These are phyloP conservation scores for Spergularia marina DNA, from an alignment of 148 eudicot genomes.

Conservation along the genomic window DNA sequence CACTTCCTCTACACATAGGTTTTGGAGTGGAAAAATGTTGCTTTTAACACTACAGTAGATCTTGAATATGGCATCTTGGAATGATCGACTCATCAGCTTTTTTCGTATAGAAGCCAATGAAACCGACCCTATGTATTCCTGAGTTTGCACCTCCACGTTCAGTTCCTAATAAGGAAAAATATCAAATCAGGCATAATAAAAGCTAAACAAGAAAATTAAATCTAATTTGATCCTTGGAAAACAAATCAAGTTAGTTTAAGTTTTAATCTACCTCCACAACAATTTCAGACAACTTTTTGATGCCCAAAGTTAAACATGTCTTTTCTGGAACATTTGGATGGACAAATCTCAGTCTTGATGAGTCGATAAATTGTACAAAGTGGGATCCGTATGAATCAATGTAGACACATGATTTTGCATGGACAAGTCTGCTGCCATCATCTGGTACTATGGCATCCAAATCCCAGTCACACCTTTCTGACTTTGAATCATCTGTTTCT, in stretches of 20 bases:
- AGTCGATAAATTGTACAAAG: constrained; percentile 70
- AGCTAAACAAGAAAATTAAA: not conserved
- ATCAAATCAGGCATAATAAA: not conserved
- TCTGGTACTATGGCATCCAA: constrained; percentile 84
- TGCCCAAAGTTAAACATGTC: constrained; percentile 58
- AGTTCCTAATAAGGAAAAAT: constrained; percentile 50
- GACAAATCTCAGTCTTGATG: constrained; percentile 68
- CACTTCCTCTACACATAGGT: constrained; percentile 36
- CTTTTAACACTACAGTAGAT: constrained; percentile 44
- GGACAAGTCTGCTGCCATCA: constrained; percentile 91
- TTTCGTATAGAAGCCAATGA: constrained; percentile 47
- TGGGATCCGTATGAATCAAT: constrained; percentile 85
- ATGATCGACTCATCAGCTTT: constrained; percentile 66
- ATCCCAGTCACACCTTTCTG: constrained; percentile 52
- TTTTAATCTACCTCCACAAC: constrained; percentile 75
- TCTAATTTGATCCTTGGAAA: not conserved
- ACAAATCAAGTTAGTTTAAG: constrained; percentile 10
- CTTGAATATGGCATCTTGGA: constrained; percentile 76
- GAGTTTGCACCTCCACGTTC: constrained; percentile 44
- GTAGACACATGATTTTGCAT: constrained; percentile 84
- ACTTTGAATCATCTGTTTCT: constrained; percentile 41
- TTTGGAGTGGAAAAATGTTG: constrained; percentile 34
- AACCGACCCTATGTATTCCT: constrained; percentile 63
- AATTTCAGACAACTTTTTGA: constrained; percentile 79
- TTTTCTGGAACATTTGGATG: constrained; percentile 75